A percentile compares a stretch with the other conserved stretches of the same genome.
Conservation (phyloP, 2,329 filamentous ascomycete genomes). For the Nothophoma quercina region DNA sequence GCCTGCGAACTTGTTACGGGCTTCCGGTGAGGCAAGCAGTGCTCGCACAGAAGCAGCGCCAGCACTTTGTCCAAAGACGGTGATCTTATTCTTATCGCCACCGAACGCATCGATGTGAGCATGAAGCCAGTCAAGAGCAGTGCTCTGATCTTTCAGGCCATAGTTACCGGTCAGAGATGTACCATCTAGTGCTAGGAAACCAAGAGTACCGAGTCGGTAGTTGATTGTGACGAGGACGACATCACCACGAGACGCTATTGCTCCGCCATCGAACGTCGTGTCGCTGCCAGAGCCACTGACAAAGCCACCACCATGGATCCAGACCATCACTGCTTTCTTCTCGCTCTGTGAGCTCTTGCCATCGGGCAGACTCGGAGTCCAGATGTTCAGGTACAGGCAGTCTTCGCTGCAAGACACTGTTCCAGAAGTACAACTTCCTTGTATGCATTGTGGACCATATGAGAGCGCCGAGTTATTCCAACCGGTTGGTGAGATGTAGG, state of each 20-base stretch:
- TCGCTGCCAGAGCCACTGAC: slow-evolving; percentile 53
- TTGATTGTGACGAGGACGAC: slow-evolving; percentile 56
- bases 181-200: slow-evolving; percentile 48
- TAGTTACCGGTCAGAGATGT: slow-evolving; percentile 59
- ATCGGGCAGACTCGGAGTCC: slow-evolving; percentile 51
- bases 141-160: slow-evolving; percentile 59
- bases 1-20: slow-evolving; percentile 57
- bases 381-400: slow-evolving; percentile 54
- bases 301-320: slow-evolving; percentile 56
- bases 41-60: slow-evolving; percentile 54
- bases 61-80: slow-evolving; percentile 50
- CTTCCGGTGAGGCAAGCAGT: slow-evolving; percentile 58
- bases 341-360: slow-evolving; percentile 17
- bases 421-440: slow-evolving; percentile 39
- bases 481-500: slow-evolving; percentile 42
- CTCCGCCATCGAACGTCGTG: slow-evolving; percentile 56
- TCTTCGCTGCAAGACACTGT: slow-evolving; percentile 50
- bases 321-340: slow-evolving; percentile 58
- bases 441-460: slow-evolving; percentile 52
- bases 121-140: slow-evolving; percentile 59
- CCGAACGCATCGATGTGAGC: slow-evolving; percentile 49
- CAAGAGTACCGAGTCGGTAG: slow-evolving; percentile 50
- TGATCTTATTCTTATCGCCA: slow-evolving; percentile 47
- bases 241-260: slow-evolving; percentile 56
- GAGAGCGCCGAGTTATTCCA: slow-evolving; percentile 46